A percentile compares a stretch with the other conserved stretches of the same genome.
phyloP scores from a whole-genome alignment of 805 yeast genomes.

The Danielia oregonensis region DNA sequence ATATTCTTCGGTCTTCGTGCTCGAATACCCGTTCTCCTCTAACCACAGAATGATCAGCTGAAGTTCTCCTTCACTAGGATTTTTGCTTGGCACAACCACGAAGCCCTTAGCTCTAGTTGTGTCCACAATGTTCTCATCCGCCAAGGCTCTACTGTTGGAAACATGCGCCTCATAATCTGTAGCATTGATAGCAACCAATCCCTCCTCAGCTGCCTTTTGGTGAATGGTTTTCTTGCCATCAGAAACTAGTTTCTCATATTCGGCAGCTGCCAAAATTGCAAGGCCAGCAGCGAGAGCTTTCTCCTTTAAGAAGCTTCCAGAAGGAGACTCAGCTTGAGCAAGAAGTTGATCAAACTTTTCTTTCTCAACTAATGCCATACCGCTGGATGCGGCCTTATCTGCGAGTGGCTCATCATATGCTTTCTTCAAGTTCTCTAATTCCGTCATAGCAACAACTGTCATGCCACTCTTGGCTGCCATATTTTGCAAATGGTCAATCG shows the following conservation, averaged over 20 bases:
- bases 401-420: constrained; percentile 5
- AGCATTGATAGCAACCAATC: neutral
- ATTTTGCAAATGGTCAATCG: constrained; percentile 22
- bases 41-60: constrained; percentile 5
- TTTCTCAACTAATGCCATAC: constrained; percentile 2
- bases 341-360: constrained; percentile 5
- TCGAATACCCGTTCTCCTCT: constrained; percentile 4
- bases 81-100: constrained; percentile 1
- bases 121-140: constrained; percentile 2
- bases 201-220: neutral
- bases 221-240: constrained; percentile 1
- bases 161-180: constrained; percentile 4
- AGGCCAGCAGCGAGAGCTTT: constrained; percentile 2
- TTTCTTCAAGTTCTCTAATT: constrained; percentile 13
- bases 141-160: neutral
- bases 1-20: neutral
- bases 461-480: constrained; percentile 28
- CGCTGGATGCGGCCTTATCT: constrained; percentile 6
- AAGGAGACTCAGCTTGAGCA: constrained; percentile 3
- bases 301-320: neutral
- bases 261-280: neutral
- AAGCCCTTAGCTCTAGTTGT: constrained; percentile 2
- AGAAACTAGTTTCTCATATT: constrained; percentile 1
- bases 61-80: neutral
- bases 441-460: constrained; percentile 25